A percentile compares a stretch with the other conserved stretches of the same genome.
Conservation (phyloP, 2,329 filamentous ascomycete species). For the Fusarium circinatum region DNA sequence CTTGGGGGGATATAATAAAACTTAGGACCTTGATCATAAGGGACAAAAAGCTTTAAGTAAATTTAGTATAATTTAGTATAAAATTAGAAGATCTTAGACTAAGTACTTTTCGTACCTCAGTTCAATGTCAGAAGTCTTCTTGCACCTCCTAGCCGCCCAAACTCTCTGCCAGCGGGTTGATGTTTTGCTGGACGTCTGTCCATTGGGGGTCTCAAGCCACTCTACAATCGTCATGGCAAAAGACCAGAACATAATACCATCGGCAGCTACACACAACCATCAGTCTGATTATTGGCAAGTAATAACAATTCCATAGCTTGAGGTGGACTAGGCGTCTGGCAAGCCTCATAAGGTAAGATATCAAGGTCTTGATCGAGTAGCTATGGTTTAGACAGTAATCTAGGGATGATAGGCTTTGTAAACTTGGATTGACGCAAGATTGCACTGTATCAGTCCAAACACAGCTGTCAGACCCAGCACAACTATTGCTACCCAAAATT, state of each 20-base stretch:
- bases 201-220: no score
- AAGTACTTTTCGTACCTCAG: no score
- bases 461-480: not conserved
- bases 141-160: not conserved
- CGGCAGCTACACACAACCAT: no score
- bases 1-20: no score
- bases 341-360: fast-evolving
- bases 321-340: no score
- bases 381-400: not conserved
- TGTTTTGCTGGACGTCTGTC: fast-evolving
- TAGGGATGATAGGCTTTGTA: not conserved
- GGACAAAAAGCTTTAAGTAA: fast-evolving
- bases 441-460: not conserved
- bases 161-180: not conserved
- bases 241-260: not conserved
- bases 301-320: no score
- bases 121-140: no score
- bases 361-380: not conserved
- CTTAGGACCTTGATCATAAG: no score
- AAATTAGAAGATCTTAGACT: no score
- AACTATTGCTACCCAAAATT: not conserved
- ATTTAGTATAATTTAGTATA: no score
- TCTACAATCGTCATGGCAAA: fast-evolving
- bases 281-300: no score
- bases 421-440: not conserved